phyloP scores from a whole-genome alignment of 2,329 filamentous ascomycete genomes.

The Teratosphaeria zuluensis region DNA sequence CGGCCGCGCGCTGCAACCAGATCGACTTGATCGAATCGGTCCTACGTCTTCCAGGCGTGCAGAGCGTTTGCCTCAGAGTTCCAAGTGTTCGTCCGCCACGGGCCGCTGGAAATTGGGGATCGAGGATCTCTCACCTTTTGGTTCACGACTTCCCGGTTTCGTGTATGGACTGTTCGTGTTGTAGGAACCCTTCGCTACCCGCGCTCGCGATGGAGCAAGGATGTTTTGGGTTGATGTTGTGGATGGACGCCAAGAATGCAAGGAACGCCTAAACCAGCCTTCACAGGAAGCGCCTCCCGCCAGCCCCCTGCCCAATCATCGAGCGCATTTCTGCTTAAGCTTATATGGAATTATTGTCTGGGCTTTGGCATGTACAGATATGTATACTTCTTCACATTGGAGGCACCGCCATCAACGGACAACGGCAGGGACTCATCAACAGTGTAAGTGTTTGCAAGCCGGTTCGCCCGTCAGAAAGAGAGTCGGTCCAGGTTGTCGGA shows the following conservation, averaged over 20 bases:
- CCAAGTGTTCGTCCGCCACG: background rate
- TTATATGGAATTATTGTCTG: too few relatives aligned
- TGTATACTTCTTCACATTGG: background rate
- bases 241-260: background rate
- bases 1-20: slow-evolving; percentile 1
- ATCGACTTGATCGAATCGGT: background rate
- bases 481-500: background rate
- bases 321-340: background rate
- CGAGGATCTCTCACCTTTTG: background rate
- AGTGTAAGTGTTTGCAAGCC: background rate
- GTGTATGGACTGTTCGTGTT: too few relatives aligned
- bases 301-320: background rate
- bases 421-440: too few relatives aligned
- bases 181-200: background rate
- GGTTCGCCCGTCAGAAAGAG: too few relatives aligned
- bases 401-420: background rate
- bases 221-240: background rate
- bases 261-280: background rate
- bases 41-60: background rate
- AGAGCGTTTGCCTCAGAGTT: background rate
- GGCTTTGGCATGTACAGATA: background rate
- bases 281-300: background rate
- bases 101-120: background rate
- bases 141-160: background rate
- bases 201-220: background rate